These are phyloP conservation scores for Astraeus odoratus DNA, from an alignment of 768 basidiomycete genomes.

Conservation along the genomic window DNA sequence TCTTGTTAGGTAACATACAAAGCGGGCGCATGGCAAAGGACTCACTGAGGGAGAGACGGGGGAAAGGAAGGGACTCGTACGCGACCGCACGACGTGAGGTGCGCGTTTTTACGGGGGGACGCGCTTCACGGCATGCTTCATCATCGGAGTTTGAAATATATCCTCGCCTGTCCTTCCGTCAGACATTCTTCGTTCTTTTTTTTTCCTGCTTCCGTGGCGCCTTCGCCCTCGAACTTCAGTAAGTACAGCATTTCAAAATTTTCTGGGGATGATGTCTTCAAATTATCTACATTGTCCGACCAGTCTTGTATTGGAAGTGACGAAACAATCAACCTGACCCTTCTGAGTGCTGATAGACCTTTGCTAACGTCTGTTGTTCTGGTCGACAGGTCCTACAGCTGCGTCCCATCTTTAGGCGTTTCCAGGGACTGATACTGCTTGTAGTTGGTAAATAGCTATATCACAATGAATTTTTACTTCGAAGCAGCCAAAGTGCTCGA, in stretches of 20 bases:
- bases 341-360: neutral
- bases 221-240: too few relatives aligned
- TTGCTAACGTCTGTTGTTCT: constrained; percentile 4
- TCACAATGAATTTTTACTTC: constrained; percentile 91
- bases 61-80: constrained; percentile 1
- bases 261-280: constrained; percentile 44
- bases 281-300: constrained; percentile 94
- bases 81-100: neutral
- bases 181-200: neutral
- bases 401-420: constrained; percentile 17
- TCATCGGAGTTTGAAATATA: constrained; percentile 26
- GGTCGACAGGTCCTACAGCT: constrained; percentile 8
- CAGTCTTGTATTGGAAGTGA: constrained; percentile 42
- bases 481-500: constrained; percentile 80
- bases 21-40: constrained; percentile 4
- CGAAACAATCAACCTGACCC: constrained; percentile 33
- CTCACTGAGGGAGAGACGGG: constrained; percentile 21
- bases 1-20: neutral
- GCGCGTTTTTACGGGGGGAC: constrained; percentile 23
- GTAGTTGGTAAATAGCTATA: constrained; percentile 22
- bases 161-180: neutral
- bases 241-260: too few relatives aligned
- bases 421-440: constrained; percentile 20
- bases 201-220: neutral
- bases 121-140: constrained; percentile 21